phyloP scores from a whole-genome alignment of 345 rosid genomes.

The Euphorbia pulcherrima region DNA sequence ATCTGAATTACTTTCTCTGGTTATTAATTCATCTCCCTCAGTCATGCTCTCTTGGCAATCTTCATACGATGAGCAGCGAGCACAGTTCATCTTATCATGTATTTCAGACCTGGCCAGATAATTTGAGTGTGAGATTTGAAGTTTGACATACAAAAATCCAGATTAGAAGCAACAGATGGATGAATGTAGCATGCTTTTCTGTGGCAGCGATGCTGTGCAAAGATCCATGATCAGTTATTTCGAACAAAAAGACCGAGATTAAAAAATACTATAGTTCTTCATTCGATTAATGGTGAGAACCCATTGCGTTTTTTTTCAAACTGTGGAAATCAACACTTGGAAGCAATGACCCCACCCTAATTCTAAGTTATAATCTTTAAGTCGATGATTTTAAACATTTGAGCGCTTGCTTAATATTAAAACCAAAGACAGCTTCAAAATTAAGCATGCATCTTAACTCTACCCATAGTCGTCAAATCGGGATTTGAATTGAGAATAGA shows the following conservation, averaged over 20 bases:
- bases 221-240: neutral
- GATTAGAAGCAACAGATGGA: neutral
- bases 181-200: neutral
- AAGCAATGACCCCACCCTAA: neutral
- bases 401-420: neutral
- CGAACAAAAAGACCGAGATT: neutral
- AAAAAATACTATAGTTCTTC: neutral
- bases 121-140: constrained; percentile 2
- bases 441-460: no score
- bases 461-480: no score
- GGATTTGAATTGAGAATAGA: no score
- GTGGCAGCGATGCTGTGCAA: neutral
- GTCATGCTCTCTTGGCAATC: constrained; percentile 25
- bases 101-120: constrained; percentile 69
- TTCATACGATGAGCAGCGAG: constrained; percentile 47
- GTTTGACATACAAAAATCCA: neutral
- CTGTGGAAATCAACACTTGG: neutral
- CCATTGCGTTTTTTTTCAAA: neutral
- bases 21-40: constrained; percentile 29
- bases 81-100: constrained; percentile 80
- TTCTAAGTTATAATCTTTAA: neutral
- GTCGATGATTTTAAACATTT: neutral
- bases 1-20: constrained; percentile 24
- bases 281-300: neutral
- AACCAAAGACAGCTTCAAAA: neutral